phyloP scores from a whole-genome alignment of 1,284 basidiomycete genomes.

The Mycena citricolor region DNA sequence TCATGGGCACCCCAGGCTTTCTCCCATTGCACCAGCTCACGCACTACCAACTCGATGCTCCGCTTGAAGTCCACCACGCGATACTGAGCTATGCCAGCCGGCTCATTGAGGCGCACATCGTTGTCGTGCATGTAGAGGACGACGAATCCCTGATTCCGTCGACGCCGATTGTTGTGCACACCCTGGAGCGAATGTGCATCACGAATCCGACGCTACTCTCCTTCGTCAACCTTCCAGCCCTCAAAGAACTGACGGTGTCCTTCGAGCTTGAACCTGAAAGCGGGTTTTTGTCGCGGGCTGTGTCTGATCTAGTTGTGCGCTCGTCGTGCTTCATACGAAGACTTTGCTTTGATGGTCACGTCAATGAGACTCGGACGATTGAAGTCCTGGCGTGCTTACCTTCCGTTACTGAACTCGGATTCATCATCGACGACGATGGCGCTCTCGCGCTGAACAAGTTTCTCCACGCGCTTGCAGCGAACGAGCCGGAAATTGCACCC shows the following conservation, averaged over 20 bases:
- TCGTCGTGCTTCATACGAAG: neutral
- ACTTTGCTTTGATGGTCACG: neutral
- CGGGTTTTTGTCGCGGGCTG: too few relatives aligned
- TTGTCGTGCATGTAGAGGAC: neutral
- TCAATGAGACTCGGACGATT: neutral
- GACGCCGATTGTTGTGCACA: neutral
- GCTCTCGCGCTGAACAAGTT: too few relatives aligned
- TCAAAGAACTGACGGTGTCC: constrained; percentile 3
- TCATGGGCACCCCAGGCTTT: too few relatives aligned
- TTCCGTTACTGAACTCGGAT: constrained; percentile 1
- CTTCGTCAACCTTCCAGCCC: neutral
- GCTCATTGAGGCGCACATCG: constrained; percentile 5
- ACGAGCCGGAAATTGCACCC: too few relatives aligned
- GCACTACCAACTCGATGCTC: constrained; percentile 2
- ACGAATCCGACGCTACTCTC: neutral
- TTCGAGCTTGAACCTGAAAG: too few relatives aligned
- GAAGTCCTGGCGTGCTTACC: constrained; percentile 1
- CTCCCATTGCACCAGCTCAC: constrained; percentile 2
- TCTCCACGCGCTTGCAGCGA: too few relatives aligned
- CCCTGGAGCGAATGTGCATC: constrained; percentile 1
- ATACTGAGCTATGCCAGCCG: neutral
- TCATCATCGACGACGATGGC: neutral
- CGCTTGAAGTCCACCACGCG: neutral
- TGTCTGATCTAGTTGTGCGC: too few relatives aligned
- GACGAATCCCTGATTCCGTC: neutral